A percentile compares a stretch with the other conserved stretches of the same genome.
These are phyloP conservation scores for Candida boleticola DNA, from an alignment of 805 yeast genomes.

Conservation along the genomic window DNA sequence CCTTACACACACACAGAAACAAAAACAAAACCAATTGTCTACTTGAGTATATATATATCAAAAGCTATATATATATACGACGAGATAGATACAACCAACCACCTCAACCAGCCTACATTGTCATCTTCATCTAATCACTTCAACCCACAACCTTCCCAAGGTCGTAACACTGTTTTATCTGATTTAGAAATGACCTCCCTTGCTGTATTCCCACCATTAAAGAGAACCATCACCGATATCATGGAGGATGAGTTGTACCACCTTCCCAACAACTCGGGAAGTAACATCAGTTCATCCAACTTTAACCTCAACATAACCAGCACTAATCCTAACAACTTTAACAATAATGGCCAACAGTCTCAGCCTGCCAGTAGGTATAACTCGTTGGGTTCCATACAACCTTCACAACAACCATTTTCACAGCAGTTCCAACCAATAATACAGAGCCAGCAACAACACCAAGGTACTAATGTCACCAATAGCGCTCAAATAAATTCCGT, in stretches of 20 bases:
- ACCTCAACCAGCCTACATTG: background rate
- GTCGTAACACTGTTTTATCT: background rate
- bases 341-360: background rate
- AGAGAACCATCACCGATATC: slow-evolving; percentile 54
- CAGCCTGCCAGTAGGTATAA: slow-evolving; percentile 1
- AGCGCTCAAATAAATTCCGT: background rate
- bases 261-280: slow-evolving; percentile 20
- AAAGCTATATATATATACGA: background rate
- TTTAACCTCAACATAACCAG: slow-evolving; percentile 5
- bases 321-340: background rate
- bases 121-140: background rate
- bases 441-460: background rate
- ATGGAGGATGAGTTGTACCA: slow-evolving; percentile 61
- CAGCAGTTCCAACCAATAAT: background rate
- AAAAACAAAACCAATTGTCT: too few species aligned
- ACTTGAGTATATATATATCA: too few species aligned
- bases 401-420: background rate
- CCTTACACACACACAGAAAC: too few species aligned
- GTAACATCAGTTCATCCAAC: background rate
- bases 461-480: background rate
- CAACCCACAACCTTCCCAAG: background rate
- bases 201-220: slow-evolving; percentile 48
- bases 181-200: slow-evolving; percentile 42
- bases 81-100: background rate
- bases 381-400: background rate